Conservation (phyloP, 805 yeast genomes). For the Vanderwaltozyma verrucispora region DNA sequence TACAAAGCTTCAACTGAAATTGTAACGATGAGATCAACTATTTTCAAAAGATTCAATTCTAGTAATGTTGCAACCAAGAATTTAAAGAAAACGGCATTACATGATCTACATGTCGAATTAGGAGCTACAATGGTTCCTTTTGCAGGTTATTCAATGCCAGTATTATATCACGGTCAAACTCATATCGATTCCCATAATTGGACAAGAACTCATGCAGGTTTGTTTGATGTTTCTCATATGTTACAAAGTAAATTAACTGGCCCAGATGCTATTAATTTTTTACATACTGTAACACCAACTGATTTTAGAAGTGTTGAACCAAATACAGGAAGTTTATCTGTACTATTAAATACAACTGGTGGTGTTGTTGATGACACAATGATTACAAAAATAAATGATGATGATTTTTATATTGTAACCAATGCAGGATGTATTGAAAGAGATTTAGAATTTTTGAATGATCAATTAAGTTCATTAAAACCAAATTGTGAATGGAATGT, state of each 20-base stretch:
- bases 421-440: constrained; percentile 91
- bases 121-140: constrained; percentile 92
- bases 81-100: constrained; percentile 63
- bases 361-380: constrained; percentile 91
- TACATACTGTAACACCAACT: constrained; percentile 81
- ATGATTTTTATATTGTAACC: constrained; percentile 73
- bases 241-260: constrained; percentile 79
- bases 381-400: constrained; percentile 64
- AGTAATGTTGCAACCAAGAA: constrained; percentile 20
- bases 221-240: constrained; percentile 97
- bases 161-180: constrained; percentile 69
- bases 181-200: constrained; percentile 92
- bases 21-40: not conserved
- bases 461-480: constrained; percentile 19
- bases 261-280: constrained; percentile 49
- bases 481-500: constrained; percentile 31
- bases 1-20: no score
- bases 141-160: constrained; percentile 97
- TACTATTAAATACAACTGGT: constrained; percentile 63
- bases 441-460: constrained; percentile 48
- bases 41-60: constrained; percentile 23
- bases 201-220: constrained; percentile 81
- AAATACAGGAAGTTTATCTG: constrained; percentile 64
- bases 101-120: constrained; percentile 62
- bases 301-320: constrained; percentile 52